Evolutionary conservation across 768 basidiomycete genomes (phyloP), one percentile per base, ranked within the genome.

Genomic region (Phaffia australis): DNA sequence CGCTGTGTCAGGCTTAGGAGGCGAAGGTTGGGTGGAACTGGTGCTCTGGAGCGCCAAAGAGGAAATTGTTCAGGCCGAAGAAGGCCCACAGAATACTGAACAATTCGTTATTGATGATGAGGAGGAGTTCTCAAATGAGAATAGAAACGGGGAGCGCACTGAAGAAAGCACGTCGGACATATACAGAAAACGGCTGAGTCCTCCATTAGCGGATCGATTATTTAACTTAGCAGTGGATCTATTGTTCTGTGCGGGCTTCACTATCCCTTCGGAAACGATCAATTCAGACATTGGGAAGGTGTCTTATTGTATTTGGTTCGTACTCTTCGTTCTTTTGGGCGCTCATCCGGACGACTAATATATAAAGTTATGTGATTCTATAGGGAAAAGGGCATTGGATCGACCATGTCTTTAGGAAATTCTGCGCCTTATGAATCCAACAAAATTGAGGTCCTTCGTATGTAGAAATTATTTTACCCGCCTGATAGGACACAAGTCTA

Each of bases 381-480:
- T 65, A 92, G 94, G 94, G 91, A 95, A 79, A 90, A 87, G 73
- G 94, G 94, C 16, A 83, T 99, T 27, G 94, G 95, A 16, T 90
- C 90, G 1, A 89, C 90, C 1, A 79, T 82, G 48, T 86, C 88
- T 73, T 81, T 84, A 9, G 85, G 85, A 0, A 79, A 83, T 9
- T 81, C 78, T 1, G 71, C 81, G 81, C 70, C 79, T 29, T 82
- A 84, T 62, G 90, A 95, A 73, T 79, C 78, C 60, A 89, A 92
- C 79, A 91, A 87, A 74, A 84, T 83, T 1, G 92, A 97, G 78
- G 87, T 97, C 48, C 80, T 98, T 0, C 88, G 90, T 75, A 21
- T 65, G 74, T 71, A 42, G 35, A 42, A 42, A 42, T 11, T 42
- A 5, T 51, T 23, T 19, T 21, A 54, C 48, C 1, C 27, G 19